Percentiles rank a stretch among this genome's conserved stretches.
These are phyloP conservation scores for Avicennia marina DNA, from an alignment of 257 asterid genomes.

Conservation along the genomic window DNA sequence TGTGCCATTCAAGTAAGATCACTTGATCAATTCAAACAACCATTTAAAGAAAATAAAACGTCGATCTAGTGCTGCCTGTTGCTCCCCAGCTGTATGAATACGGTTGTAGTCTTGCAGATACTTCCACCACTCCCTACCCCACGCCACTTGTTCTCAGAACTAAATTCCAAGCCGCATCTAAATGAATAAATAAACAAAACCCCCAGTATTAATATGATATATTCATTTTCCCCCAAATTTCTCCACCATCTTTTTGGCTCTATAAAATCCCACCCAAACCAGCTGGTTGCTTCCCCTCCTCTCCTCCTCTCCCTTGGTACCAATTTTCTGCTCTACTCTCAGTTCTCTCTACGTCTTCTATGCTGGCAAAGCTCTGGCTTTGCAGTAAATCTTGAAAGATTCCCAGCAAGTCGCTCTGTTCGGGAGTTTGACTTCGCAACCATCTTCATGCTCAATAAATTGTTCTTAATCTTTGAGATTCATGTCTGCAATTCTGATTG, in stretches of 20 bases:
- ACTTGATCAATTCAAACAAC: too few relatives aligned
- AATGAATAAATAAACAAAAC: too few relatives aligned
- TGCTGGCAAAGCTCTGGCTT: neutral
- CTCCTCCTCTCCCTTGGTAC: neutral
- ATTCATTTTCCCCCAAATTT: constrained; percentile 3
- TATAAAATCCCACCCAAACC: constrained; percentile 50
- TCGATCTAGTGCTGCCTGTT: constrained; percentile 29
- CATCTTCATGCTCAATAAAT: constrained; percentile 36
- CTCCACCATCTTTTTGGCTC: constrained; percentile 29
- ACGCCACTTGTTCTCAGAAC: constrained; percentile 19
- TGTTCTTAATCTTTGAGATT: constrained; percentile 46
- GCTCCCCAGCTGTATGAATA: constrained; percentile 53
- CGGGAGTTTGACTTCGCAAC: too few relatives aligned
- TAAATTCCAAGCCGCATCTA: constrained; percentile 54
- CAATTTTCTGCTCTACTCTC: neutral
- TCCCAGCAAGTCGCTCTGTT: too few relatives aligned
- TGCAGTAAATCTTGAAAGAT: too few relatives aligned
- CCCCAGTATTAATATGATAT: too few relatives aligned
- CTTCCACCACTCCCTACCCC: constrained; percentile 37
- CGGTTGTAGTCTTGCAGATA: constrained; percentile 37
- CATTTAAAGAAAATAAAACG: too few relatives aligned
- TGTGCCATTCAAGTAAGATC: too few relatives aligned
- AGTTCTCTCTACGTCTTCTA: neutral
- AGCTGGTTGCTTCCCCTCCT: constrained; percentile 28
- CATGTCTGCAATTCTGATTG: constrained; percentile 95